Conservation (phyloP, 106 monocot species). For the Narthecium ossifragum region DNA sequence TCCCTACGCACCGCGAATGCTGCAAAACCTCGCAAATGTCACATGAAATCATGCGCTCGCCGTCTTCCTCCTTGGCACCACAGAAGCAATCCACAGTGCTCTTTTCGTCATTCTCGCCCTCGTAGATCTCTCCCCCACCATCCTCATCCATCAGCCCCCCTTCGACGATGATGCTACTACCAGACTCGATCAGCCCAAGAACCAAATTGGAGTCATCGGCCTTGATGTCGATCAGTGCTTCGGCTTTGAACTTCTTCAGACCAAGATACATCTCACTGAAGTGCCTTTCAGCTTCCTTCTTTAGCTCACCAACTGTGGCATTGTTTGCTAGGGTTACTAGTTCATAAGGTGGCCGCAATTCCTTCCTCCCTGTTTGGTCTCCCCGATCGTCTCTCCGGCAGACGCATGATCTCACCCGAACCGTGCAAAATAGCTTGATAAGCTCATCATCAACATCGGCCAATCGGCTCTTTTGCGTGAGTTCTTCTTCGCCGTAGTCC, state of each 20-base stretch:
- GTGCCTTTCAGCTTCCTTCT: constrained; percentile 33
- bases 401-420: constrained; percentile 24
- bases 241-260: constrained; percentile 47
- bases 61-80: constrained; percentile 79
- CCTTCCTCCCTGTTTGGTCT: neutral
- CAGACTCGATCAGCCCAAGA: constrained; percentile 12
- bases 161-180: constrained; percentile 26
- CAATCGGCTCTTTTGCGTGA: no score
- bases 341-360: constrained; percentile 30
- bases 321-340: constrained; percentile 19
- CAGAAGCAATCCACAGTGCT: constrained; percentile 60
- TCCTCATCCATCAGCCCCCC: constrained; percentile 18
- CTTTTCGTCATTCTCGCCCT: constrained; percentile 25
- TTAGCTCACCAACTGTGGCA: constrained; percentile 53
- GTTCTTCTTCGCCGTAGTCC: constrained; percentile 23
- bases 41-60: constrained; percentile 70
- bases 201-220: constrained; percentile 22
- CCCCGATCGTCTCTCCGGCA: no score
- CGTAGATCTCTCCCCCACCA: constrained; percentile 23
- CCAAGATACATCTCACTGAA: constrained; percentile 65
- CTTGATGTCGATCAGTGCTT: constrained; percentile 18
- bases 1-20: constrained; percentile 60
- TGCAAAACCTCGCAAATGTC: constrained; percentile 87
- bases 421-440: constrained; percentile 40
- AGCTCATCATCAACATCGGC: no score